These are phyloP conservation scores for Beauveria varroae DNA, from an alignment of 2,329 filamentous ascomycete species.

Conservation along the genomic window DNA sequence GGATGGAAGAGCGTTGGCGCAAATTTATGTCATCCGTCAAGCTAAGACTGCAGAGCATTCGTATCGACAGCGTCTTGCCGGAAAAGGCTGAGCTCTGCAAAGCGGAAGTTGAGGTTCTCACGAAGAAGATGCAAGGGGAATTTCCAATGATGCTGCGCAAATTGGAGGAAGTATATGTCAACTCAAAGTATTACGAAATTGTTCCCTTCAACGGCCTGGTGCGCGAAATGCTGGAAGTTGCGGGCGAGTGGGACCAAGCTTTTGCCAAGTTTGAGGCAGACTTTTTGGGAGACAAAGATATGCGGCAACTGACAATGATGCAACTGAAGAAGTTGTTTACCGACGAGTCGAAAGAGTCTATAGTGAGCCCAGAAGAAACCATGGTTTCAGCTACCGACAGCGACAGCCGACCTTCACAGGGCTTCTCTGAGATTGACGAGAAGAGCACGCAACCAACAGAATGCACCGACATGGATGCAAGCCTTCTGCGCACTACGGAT, in stretches of 20 bases:
- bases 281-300: conserved; percentile 95
- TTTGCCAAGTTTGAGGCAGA: conserved; percentile 89
- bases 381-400: conserved; percentile 40
- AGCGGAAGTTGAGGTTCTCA: conserved; percentile 70
- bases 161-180: conserved; percentile 84
- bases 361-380: conserved; percentile 61
- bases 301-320: conserved; percentile 80
- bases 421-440: conserved; percentile 39
- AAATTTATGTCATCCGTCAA: conserved; percentile 86
- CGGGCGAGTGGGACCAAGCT: conserved; percentile 83
- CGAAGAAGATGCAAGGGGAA: conserved; percentile 76
- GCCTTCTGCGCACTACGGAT: conserved; percentile 20
- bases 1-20: conserved; percentile 73
- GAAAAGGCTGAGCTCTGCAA: conserved; percentile 80
- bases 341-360: conserved; percentile 74
- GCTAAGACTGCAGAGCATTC: conserved; percentile 76
- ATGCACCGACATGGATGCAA: conserved; percentile 22
- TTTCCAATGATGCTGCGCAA: conserved; percentile 65
- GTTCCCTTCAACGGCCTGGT: conserved; percentile 87
- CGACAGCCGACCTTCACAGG: conserved; percentile 39
- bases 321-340: conserved; percentile 94
- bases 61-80: conserved; percentile 81
- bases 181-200: conserved; percentile 92
- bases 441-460: conserved; percentile 38
- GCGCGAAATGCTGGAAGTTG: conserved; percentile 85